Base-by-base conservation (phyloP, 768 basidiomycete species). In the Mycena filopes region DNA sequence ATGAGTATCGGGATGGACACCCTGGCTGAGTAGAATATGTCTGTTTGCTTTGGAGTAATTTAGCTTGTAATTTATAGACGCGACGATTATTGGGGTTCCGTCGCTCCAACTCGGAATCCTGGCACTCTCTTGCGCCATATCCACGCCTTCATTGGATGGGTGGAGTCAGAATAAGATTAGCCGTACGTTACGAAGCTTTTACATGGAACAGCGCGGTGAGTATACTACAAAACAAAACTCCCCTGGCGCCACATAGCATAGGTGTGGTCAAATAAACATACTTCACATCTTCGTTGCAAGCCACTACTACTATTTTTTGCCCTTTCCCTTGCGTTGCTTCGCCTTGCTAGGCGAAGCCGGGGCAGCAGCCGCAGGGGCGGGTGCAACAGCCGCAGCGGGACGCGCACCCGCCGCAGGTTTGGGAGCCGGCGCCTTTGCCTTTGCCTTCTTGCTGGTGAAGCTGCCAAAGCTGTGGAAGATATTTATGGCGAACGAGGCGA, bases 401-500 rank as follows among this genome's bases (percentile, higher is more conserved):
- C 49, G 25, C 20, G 40, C 43, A 13, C 54, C 45, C 10, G 28
- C 40, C 25, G 20, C 60, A 20, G 55, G 7, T 41, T 49, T 55
- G 23, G 55, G 60, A 15, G 57, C 9, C 15, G 58, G 36, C 3
- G 42, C 36, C 1, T n/a, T n/a, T n/a, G n/a, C n/a, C n/a, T n/a
- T n/a, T n/a, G 40, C 9, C 46, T 65, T 65, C 45, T 33, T 33
- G 31, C n/a, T n/a, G n/a, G n/a, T n/a, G 31, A 33, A 36, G n/a
- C 28, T 31, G 9, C 48, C 60, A 21, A 57, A 69, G 49, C 74
- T 76, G 74, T 95, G 94, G 67, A 94, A 73, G 40, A 92, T 64
- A 55, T 86, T 85, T 71, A 95, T 82, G 21, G 92, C 55, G 63
- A 92, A 48, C n/a, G 90, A 91, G 9, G 85, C 94, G 42, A 89